These are phyloP conservation scores for Aspergillus sp. DNA, from an alignment of 2,329 filamentous ascomycete genomes.

Conservation along the genomic window DNA sequence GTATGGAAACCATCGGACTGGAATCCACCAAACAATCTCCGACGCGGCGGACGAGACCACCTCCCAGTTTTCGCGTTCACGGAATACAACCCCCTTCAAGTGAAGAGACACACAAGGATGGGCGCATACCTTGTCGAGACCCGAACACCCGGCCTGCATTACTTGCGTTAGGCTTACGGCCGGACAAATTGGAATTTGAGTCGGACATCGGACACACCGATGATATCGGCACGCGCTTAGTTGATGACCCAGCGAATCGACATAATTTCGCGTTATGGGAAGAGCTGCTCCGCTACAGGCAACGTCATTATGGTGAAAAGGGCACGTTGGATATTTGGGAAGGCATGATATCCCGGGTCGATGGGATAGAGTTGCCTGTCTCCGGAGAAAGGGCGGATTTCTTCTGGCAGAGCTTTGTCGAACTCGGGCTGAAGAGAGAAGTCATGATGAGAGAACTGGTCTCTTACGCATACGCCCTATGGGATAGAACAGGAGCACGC, in stretches of 20 bases:
- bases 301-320: constrained; percentile 41
- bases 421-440: constrained; percentile 32
- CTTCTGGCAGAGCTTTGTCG: constrained; percentile 42
- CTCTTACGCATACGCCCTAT: constrained; percentile 40
- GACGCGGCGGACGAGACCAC: constrained; percentile 4
- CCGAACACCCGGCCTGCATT: constrained; percentile 1
- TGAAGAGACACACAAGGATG: neutral
- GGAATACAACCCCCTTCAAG: constrained; percentile 24
- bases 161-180: constrained; percentile 24
- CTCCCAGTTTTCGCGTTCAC: constrained; percentile 15
- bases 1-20: constrained; percentile 5
- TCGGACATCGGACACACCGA: constrained; percentile 38
- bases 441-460: constrained; percentile 32
- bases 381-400: constrained; percentile 35
- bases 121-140: neutral
- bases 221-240: constrained; percentile 35
- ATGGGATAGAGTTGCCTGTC: constrained; percentile 34
- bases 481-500: constrained; percentile 35
- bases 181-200: constrained; percentile 39
- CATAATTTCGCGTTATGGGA: constrained; percentile 44
- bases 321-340: constrained; percentile 43
- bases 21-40: constrained; percentile 3
- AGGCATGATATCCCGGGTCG: constrained; percentile 31
- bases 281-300: constrained; percentile 42
- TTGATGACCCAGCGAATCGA: constrained; percentile 31